Evolutionary conservation across 345 rosid genomes (phyloP).

Genomic region (Triadica sebifera): DNA sequence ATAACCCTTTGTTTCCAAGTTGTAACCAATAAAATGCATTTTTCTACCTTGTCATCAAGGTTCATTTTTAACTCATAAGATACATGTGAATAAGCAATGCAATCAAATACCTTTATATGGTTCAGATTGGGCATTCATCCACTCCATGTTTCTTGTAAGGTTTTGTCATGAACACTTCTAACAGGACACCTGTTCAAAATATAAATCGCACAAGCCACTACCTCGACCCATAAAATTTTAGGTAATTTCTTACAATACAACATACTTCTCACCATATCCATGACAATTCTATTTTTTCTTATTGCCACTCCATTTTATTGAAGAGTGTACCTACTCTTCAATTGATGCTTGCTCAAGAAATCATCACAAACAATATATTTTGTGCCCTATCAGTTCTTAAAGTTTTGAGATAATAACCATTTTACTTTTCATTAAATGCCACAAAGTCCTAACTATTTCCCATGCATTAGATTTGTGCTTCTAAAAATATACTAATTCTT

Average conservation of each 20-base stretch:
- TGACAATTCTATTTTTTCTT: neutral
- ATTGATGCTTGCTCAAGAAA: neutral
- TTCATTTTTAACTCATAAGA: too few species aligned
- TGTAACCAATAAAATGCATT: neutral
- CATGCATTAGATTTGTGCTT: neutral
- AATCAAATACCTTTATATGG: too few species aligned
- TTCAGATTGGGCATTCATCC: too few species aligned
- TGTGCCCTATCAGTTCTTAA: neutral
- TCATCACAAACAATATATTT: neutral
- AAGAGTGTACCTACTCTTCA: neutral
- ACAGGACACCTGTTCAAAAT: neutral
- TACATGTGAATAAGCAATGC: too few species aligned
- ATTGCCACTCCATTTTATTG: neutral
- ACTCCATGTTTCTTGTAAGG: too few species aligned
- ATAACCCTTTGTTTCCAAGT: neutral
- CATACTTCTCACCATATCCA: neutral
- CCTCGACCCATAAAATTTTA: neutral
- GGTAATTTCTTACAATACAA: neutral
- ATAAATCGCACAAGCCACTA: neutral
- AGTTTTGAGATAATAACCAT: neutral
- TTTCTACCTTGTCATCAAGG: too few species aligned
- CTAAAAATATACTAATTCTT: neutral
- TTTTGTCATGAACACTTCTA: neutral
- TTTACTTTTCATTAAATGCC: neutral
- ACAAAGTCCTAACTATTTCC: neutral